Percentiles rank a stretch among this genome's conserved stretches.
Evolutionary conservation across 176 grass and related monocot genomes (phyloP).

Genomic region (Bolboschoenus planiculmis): DNA sequence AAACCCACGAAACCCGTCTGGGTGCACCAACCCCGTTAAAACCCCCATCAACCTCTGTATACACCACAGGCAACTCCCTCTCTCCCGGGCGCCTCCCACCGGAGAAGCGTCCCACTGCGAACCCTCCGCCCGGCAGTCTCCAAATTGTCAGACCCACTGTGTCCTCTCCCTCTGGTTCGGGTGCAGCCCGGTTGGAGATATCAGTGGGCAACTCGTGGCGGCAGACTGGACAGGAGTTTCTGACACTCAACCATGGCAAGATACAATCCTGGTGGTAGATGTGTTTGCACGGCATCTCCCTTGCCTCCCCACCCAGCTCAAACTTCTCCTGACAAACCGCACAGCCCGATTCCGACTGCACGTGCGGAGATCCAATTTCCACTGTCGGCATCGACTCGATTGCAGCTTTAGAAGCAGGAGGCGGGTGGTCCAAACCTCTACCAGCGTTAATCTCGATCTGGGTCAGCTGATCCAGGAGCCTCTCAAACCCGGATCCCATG

Average conservation of each 20-base stretch:
- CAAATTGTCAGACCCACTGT: conserved; percentile 81
- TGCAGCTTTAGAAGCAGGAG: conserved; percentile 80
- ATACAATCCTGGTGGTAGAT: conserved; percentile 97
- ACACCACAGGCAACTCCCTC: conserved; percentile 77
- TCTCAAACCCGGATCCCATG: conserved; percentile 93
- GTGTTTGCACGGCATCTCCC: conserved; percentile 90
- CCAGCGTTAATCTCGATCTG: conserved; percentile 64
- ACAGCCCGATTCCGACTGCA: conserved; percentile 54
- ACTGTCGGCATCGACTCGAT: conserved; percentile 83
- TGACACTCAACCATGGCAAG: conserved; percentile 76
- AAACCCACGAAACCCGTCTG: conserved; percentile 70
- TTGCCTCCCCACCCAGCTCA: conserved; percentile 47
- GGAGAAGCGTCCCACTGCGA: conserved; percentile 68
- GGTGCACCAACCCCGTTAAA: conserved; percentile 60
- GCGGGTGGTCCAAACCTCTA: conserved; percentile 34
- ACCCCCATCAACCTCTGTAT: conserved; percentile 88
- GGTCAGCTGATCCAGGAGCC: conserved; percentile 71
- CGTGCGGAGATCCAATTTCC: conserved; percentile 33
- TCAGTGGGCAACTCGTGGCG: conserved; percentile 88
- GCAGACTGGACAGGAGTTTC: conserved; percentile 85
- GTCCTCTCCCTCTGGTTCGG: conserved; percentile 36
- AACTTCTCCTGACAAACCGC: conserved; percentile 94
- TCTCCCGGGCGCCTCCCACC: conserved; percentile 66
- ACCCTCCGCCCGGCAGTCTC: conserved; percentile 84
- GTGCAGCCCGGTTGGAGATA: neutral